Conservation (phyloP, 164 flowering plant genomes). For the Vitis amurensis region DNA sequence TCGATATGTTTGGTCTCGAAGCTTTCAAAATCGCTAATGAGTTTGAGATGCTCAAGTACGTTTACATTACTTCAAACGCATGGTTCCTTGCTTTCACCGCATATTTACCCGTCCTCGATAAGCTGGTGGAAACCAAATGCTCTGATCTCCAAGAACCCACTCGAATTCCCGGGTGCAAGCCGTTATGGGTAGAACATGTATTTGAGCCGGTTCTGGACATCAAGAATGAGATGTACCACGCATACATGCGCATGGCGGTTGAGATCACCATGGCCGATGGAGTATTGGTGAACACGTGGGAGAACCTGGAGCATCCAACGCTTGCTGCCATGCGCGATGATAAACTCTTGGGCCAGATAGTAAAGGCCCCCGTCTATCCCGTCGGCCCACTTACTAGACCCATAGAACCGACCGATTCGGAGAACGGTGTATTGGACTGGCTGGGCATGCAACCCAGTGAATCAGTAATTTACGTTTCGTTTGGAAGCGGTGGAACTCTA, state of each 20-base stretch:
- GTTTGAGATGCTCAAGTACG: constrained; percentile 29
- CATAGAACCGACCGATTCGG: not conserved
- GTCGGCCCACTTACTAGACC: constrained; percentile 41
- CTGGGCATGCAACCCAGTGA: constrained; percentile 30
- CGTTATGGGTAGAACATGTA: constrained; percentile 26
- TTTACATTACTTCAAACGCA: constrained; percentile 28
- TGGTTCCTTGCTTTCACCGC: constrained; percentile 23
- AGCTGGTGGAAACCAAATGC: constrained; percentile 19
- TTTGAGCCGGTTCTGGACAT: constrained; percentile 24
- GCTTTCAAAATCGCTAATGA: constrained; percentile 30
- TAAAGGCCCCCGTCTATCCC: constrained; percentile 28
- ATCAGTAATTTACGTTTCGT: constrained; percentile 43
- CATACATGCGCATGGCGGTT: constrained; percentile 15
- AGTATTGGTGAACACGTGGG: constrained; percentile 42
- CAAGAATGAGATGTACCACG: constrained; percentile 8
- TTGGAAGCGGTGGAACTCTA: constrained; percentile 43
- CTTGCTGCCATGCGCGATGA: constrained; percentile 22
- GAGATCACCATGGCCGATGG: constrained; percentile 31
- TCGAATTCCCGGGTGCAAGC: constrained; percentile 41
- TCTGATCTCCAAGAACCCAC: constrained; percentile 21
- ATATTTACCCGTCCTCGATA: constrained; percentile 27
- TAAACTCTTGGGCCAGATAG: constrained; percentile 5
- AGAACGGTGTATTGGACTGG: constrained; percentile 20
- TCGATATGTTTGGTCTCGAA: constrained; percentile 41
- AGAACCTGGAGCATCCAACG: constrained; percentile 34